Conservation (phyloP, 495 filamentous ascomycete genomes). For the Aspergillus haitiensis region DNA sequence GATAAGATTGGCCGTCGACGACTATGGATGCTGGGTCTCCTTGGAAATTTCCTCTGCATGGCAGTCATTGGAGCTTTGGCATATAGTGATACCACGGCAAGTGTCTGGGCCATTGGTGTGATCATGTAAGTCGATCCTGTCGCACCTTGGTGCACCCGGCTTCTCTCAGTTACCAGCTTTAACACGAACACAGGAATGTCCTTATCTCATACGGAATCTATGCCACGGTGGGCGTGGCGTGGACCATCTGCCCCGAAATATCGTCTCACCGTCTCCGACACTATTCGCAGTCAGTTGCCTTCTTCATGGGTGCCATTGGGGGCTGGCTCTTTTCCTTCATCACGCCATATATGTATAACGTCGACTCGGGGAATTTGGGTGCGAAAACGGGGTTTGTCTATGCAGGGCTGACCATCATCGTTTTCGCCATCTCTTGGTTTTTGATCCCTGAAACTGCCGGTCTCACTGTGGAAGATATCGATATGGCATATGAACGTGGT, state of each 20-base stretch:
- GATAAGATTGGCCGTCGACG: not conserved
- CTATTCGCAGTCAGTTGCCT: conserved; percentile 25
- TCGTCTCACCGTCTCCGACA: conserved; percentile 30
- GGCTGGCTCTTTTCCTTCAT: conserved; percentile 21
- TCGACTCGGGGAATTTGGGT: conserved; percentile 26
- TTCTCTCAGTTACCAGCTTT: not conserved
- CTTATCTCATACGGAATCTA: conserved; percentile 9
- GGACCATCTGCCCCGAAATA: conserved; percentile 17
- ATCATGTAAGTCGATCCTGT: conserved; percentile 3
- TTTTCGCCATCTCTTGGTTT: not conserved
- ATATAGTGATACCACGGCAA: conserved; percentile 3
- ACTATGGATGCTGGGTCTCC: not conserved
- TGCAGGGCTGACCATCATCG: conserved; percentile 11
- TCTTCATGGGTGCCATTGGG: not conserved
- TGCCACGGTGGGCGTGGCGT: conserved; percentile 18
- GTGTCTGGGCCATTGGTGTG: conserved; percentile 9
- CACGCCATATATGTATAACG: conserved; percentile 30
- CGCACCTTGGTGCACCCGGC: not conserved
- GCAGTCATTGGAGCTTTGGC: conserved; percentile 4
- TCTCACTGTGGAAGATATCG: not conserved
- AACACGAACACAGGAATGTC: not conserved
- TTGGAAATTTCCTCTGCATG: conserved; percentile 5
- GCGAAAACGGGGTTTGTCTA: conserved; percentile 31
- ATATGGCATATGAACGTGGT: not conserved
- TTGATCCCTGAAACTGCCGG: not conserved